A percentile compares a stretch with the other conserved stretches of the same genome.
These are phyloP conservation scores for Annulohypoxylon nitens DNA, from an alignment of 495 filamentous ascomycete genomes.

Conservation along the genomic window DNA sequence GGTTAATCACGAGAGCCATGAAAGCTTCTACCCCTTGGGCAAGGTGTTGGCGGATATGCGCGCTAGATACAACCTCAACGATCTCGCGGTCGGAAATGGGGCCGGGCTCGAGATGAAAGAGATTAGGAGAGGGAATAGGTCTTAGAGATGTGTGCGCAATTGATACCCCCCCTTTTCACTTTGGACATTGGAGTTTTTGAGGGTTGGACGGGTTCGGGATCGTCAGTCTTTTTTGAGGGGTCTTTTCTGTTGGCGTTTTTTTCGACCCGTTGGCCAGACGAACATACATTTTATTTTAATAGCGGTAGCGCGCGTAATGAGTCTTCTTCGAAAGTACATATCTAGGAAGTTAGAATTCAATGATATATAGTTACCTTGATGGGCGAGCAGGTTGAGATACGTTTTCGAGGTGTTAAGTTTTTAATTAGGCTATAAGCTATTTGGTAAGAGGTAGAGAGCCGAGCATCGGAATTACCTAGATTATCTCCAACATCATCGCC, in stretches of 20 bases:
- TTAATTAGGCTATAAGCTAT: constrained; percentile 1
- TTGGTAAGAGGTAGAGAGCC: too few species aligned
- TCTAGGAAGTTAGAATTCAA: neutral
- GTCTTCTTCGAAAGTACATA: constrained; percentile 12
- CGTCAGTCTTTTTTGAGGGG: neutral
- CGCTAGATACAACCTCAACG: constrained; percentile 53
- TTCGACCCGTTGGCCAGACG: too few species aligned
- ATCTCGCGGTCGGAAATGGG: constrained; percentile 41
- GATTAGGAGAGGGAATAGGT: constrained; percentile 30
- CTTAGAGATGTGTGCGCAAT: constrained; percentile 24
- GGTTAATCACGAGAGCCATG: constrained; percentile 58
- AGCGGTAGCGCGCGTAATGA: constrained; percentile 13
- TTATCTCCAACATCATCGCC: neutral
- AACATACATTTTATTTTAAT: constrained; percentile 11
- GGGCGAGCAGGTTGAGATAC: neutral
- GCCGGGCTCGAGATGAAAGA: constrained; percentile 48
- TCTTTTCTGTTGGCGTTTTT: neutral
- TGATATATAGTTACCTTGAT: constrained; percentile 7
- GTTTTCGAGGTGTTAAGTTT: too few species aligned
- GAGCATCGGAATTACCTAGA: too few species aligned
- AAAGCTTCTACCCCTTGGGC: constrained; percentile 65
- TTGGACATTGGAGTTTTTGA: constrained; percentile 42
- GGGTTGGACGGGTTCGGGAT: constrained; percentile 4
- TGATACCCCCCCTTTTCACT: constrained; percentile 42
- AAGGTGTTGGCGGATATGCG: constrained; percentile 56